Conservation (phyloP, 192 early-diverging fungal species). For the Jimgerdemannia lactiflua region DNA sequence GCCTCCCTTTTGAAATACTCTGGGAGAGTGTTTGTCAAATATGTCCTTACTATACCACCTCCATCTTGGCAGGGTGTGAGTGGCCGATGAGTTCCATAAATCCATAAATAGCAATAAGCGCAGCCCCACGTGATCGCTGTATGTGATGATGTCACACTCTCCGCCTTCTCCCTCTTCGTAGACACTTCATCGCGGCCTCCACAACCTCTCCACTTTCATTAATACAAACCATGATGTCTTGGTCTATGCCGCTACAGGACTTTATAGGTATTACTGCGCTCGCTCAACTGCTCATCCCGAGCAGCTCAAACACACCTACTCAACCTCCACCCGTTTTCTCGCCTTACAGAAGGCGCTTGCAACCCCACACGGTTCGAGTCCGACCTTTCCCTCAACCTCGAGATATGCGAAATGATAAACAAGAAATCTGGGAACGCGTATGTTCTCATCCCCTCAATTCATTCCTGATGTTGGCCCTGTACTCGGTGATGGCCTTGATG, state of each 20-base stretch:
- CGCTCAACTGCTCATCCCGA: neutral
- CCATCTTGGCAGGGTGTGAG: too few species aligned
- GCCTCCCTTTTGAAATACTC: too few species aligned
- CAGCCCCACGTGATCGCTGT: too few species aligned
- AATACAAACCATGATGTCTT: neutral
- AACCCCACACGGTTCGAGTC: slow-evolving; percentile 65
- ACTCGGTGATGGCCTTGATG: neutral
- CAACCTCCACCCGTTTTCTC: neutral
- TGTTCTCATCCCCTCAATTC: slow-evolving; percentile 13
- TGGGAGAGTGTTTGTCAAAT: too few species aligned
- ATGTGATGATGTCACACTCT: neutral
- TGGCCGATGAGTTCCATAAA: too few species aligned
- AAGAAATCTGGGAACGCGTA: slow-evolving; percentile 83
- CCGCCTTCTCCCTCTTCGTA: neutral
- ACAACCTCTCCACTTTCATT: neutral
- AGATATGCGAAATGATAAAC: slow-evolving; percentile 95
- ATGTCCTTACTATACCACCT: too few species aligned
- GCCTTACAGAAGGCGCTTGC: slow-evolving; percentile 72
- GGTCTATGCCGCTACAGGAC: slow-evolving; percentile 14
- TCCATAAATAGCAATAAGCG: too few species aligned
- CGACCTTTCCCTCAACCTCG: slow-evolving; percentile 86
- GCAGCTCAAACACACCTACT: neutral
- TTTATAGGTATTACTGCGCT: slow-evolving; percentile 11
- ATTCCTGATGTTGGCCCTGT: neutral
- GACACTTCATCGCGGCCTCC: neutral